These are phyloP conservation scores for Brasenia schreberi DNA, from an alignment of 164 flowering plant species.

Conservation along the genomic window DNA sequence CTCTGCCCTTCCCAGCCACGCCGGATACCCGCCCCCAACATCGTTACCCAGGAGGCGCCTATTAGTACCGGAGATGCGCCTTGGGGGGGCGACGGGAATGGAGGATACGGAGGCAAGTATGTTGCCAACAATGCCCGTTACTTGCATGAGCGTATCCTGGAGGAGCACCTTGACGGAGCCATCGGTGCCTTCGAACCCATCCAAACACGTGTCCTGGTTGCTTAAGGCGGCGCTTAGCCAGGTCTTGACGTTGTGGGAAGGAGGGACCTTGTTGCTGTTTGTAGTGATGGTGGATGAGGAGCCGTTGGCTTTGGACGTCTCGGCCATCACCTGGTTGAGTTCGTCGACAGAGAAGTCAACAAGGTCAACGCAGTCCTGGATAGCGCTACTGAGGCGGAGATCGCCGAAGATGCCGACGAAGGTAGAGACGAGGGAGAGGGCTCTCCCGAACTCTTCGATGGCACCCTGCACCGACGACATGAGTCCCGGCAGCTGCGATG, in stretches of 20 bases:
- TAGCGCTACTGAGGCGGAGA: conserved; percentile 46
- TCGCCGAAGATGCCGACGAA: conserved; percentile 26
- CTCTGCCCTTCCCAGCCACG: conserved; percentile 41
- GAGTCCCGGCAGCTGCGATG: not conserved
- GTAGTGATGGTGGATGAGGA: not conserved
- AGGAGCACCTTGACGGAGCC: conserved; percentile 29
- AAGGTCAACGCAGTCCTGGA: conserved; percentile 69
- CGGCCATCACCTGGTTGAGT: conserved; percentile 41
- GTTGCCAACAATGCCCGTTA: conserved; percentile 30
- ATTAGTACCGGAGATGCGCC: conserved; percentile 2
- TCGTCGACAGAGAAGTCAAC: conserved; percentile 60
- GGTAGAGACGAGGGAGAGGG: conserved; percentile 28
- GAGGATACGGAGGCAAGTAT: conserved; percentile 35
- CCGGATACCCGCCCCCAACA: conserved; percentile 25
- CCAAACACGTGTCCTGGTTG: conserved; percentile 73
- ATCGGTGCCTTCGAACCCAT: conserved; percentile 73
- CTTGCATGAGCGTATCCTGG: conserved; percentile 30
- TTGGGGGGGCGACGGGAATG: not conserved
- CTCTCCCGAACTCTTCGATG: conserved; percentile 13
- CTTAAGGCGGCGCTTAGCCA: conserved; percentile 73
- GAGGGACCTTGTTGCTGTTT: not conserved
- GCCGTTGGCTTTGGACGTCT: conserved; percentile 38
- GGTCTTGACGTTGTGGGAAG: conserved; percentile 47
- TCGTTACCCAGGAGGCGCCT: not conserved
- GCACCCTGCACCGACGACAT: not conserved